Percentiles rank a stretch among this genome's conserved stretches.
These are phyloP conservation scores for Chaetoceros muelleri DNA, from an alignment of 108 stramenopile genomes.

Conservation along the genomic window DNA sequence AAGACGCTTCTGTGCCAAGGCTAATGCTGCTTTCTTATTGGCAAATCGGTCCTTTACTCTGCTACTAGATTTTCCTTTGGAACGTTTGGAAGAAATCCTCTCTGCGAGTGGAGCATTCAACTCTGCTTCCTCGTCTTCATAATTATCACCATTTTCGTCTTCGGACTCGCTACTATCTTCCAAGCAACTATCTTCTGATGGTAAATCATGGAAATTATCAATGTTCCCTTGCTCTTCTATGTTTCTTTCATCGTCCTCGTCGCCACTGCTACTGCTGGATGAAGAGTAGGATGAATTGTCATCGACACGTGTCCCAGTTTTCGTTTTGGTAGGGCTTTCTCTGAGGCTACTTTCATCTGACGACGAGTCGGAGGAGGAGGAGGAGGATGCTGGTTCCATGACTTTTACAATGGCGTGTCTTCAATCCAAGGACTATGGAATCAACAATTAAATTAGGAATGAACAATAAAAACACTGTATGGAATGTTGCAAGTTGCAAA, in stretches of 20 bases:
- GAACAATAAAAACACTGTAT: no score
- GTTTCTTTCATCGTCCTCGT: neutral
- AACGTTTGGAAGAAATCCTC: neutral
- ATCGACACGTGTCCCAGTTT: no score
- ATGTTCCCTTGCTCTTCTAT: neutral
- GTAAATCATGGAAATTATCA: neutral
- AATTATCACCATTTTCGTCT: neutral
- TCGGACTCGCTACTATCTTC: no score
- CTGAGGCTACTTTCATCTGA: no score
- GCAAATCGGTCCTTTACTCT: neutral
- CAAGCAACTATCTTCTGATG: neutral
- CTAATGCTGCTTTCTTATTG: neutral
- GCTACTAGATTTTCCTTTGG: neutral
- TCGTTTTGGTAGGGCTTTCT: no score
- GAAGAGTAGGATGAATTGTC: neutral
- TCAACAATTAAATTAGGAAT: no score
- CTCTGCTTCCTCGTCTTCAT: neutral
- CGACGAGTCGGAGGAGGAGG: no score
- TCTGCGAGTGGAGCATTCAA: neutral
- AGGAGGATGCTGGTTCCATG: no score
- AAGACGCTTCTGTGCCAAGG: neutral
- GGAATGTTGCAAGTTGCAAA: no score
- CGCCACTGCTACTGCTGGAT: neutral
- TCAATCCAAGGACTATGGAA: no score
- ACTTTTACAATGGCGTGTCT: no score